phyloP scores from a whole-genome alignment of 2,329 filamentous ascomycete genomes.

The Coleophoma cylindrospora region DNA sequence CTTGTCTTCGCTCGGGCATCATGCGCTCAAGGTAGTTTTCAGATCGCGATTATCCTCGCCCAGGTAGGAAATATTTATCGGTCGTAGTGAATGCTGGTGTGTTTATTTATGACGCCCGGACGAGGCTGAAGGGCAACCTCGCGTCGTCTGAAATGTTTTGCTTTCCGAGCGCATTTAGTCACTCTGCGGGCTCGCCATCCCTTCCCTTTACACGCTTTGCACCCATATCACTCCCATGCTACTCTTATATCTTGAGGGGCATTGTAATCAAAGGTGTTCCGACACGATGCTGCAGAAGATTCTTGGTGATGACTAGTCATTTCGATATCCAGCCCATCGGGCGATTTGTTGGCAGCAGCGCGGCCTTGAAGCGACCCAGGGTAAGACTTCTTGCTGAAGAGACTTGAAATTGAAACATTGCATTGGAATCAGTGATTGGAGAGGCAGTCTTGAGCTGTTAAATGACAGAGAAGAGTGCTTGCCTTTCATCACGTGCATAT shows the following conservation, averaged over 20 bases:
- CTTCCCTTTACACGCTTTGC: too few species aligned
- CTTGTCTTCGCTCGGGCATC: slow-evolving; percentile 23
- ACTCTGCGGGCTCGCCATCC: too few species aligned
- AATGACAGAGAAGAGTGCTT: too few species aligned
- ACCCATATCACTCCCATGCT: background rate
- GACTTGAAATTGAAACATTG: too few species aligned
- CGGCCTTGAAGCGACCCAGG: slow-evolving; percentile 70
- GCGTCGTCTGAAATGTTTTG: background rate
- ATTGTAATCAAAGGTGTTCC: too few species aligned
- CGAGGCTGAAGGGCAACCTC: slow-evolving; percentile 1
- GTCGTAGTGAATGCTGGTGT: background rate
- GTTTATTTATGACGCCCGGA: slow-evolving; percentile 3
- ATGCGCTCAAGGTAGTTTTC: background rate
- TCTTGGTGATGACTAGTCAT: slow-evolving; percentile 15
- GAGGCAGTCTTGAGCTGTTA: too few species aligned
- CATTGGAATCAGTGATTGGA: too few species aligned
- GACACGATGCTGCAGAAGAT: background rate
- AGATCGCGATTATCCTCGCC: background rate
- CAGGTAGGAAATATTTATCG: background rate
- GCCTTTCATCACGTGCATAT: too few species aligned
- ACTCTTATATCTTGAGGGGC: too few species aligned
- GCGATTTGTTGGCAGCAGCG: slow-evolving; percentile 62
- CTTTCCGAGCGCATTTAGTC: too few species aligned
- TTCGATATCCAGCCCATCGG: slow-evolving; percentile 67
- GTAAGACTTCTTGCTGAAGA: slow-evolving; percentile 33